Evolutionary conservation across 768 basidiomycete species (phyloP).

Genomic region (Gyrodon lividus): DNA sequence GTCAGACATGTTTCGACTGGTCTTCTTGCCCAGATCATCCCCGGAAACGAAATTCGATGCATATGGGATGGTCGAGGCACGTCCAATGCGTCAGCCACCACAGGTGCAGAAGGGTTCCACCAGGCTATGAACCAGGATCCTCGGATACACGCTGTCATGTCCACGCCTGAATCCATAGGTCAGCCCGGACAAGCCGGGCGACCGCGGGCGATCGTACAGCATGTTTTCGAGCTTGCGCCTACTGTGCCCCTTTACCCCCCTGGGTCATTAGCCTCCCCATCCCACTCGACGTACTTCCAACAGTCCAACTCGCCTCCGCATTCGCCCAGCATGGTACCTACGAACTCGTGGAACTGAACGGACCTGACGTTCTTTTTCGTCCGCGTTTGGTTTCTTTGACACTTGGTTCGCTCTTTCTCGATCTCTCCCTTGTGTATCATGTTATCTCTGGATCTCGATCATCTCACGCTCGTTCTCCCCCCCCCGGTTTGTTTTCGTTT

Average conservation of each 20-base stretch:
- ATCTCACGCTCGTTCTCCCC: not conserved
- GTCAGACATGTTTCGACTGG: slow-evolving; percentile 82
- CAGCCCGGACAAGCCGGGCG: slow-evolving; percentile 39
- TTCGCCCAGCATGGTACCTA: slow-evolving; percentile 45
- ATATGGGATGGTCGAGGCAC: slow-evolving; percentile 83
- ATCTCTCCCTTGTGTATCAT: not conserved
- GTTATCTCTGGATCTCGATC: not conserved
- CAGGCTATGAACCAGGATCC: slow-evolving; percentile 66
- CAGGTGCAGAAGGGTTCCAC: slow-evolving; percentile 33
- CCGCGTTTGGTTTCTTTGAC: too few species aligned
- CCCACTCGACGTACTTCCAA: slow-evolving; percentile 52
- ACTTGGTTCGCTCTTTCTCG: not conserved
- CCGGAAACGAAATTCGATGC: slow-evolving; percentile 78
- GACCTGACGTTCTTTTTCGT: not conserved
- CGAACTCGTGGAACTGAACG: slow-evolving; percentile 23
- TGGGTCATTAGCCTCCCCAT: slow-evolving; percentile 52
- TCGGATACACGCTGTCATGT: slow-evolving; percentile 86
- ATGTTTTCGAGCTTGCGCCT: slow-evolving; percentile 72
- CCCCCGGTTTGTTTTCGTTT: too few species aligned
- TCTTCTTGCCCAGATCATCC: slow-evolving; percentile 77
- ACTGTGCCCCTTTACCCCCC: slow-evolving; percentile 39
- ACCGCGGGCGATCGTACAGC: slow-evolving; percentile 58
- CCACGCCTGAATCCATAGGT: slow-evolving; percentile 40
- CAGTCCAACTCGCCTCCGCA: slow-evolving; percentile 53
- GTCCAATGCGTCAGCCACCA: slow-evolving; percentile 23